Conservation (phyloP, 78 protist genomes). For the Anaeramoeba ignava region DNA sequence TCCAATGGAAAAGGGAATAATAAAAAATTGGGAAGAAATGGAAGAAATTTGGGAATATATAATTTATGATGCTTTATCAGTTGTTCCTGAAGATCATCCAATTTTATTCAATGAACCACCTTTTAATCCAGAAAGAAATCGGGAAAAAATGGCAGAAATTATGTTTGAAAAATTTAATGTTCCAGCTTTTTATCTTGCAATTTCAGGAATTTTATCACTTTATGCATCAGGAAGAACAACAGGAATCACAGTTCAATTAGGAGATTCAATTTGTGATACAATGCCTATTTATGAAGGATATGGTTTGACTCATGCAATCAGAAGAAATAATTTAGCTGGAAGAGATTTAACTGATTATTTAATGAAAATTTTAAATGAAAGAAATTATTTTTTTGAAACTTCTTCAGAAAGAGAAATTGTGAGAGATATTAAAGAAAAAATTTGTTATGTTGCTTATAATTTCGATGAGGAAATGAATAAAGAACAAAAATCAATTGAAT, state of each 20-base stretch:
- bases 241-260: neutral
- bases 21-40: neutral
- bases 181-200: neutral
- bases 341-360: neutral
- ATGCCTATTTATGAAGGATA: neutral
- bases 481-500: no score
- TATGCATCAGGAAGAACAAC: neutral
- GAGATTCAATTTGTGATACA: neutral
- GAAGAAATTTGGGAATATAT: neutral
- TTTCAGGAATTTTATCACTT: neutral
- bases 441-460: no score
- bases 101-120: neutral
- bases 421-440: no score
- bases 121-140: neutral
- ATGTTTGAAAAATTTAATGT: neutral
- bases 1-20: neutral
- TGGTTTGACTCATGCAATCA: neutral
- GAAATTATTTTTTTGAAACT: no score
- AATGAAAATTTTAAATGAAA: neutral
- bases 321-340: neutral
- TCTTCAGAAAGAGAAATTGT: no score
- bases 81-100: neutral
- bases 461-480: no score
- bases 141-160: neutral
- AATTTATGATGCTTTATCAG: neutral